Evolutionary conservation across 2,329 filamentous ascomycete species (phyloP).

Genomic region (Pseudonectria foliicola): DNA sequence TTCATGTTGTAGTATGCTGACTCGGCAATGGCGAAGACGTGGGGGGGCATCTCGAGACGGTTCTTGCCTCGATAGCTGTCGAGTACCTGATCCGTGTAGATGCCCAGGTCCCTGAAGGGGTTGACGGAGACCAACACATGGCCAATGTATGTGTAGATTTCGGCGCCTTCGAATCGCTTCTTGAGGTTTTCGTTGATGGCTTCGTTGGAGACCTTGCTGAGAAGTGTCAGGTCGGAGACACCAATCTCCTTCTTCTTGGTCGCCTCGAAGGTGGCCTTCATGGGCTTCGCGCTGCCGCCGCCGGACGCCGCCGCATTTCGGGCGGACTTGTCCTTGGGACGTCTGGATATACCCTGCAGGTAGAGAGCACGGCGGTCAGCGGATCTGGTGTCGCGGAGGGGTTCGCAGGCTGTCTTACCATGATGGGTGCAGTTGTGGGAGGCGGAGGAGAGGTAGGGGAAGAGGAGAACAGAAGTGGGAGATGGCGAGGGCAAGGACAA

Average conservation of each 20-base stretch:
- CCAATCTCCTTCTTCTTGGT: constrained; percentile 99
- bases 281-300: constrained; percentile 57
- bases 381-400: constrained; percentile 7
- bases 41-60: constrained; percentile 85
- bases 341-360: constrained; percentile 32
- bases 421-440: constrained; percentile 16
- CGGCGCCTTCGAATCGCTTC: constrained; percentile 92
- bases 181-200: constrained; percentile 99
- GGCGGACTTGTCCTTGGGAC: constrained; percentile 34
- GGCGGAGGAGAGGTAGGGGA: constrained; percentile 11
- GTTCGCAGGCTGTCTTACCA: constrained; percentile 23
- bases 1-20: constrained; percentile 99
- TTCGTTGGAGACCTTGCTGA: constrained; percentile 98
- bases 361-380: constrained; percentile 9
- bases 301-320: constrained; percentile 32
- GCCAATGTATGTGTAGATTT: constrained; percentile 99
- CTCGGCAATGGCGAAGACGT: constrained; percentile 97
- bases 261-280: constrained; percentile 92
- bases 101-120: constrained; percentile 92
- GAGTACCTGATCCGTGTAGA: constrained; percentile 92
- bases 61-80: constrained; percentile 96
- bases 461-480: constrained; percentile 7
- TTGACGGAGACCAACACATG: constrained; percentile 99
- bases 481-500: constrained; percentile 8
- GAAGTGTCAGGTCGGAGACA: constrained; percentile 91